Base-by-base conservation (phyloP, 495 filamentous ascomycete species). In the Podospora conica region DNA sequence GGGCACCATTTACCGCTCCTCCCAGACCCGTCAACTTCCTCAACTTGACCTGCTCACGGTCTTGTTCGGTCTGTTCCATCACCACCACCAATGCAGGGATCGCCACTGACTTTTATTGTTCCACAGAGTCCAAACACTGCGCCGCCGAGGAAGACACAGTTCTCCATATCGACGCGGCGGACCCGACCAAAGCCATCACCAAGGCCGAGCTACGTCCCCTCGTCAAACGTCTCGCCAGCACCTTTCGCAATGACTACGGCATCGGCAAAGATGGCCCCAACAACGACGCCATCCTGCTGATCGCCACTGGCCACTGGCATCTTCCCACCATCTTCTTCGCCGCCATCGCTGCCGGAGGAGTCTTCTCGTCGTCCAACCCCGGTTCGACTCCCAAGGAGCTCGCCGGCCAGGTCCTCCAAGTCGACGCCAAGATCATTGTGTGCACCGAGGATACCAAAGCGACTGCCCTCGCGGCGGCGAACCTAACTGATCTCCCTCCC, bases 1-100 rank as follows among this genome's bases (percentile, higher is more conserved):
- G 81, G 96, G 96, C 70, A 91, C 96, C 75, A 91, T 91, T 76
- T 96, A 91, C 85, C 96, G 96, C 83, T 94, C 92, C 12, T 91
- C 91, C 6, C 11, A 69, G 29, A 53, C 33, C 7, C 55, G 67
- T n/a, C 48, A 65, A 33, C 11, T 63, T 8, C 66, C 67, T 3
- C 29, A 65, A 20, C 57, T 66, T 11, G 67, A 69, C 60, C 53
- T 63, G 15, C 53, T 63, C 7, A 55, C 61, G 11, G 9, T 53
- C 40, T 40, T 70, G 15, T 72, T 72, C 24, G 68, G 61, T 70
- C 18, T 25, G n/a, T 8, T n/a, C 9, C 3, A 12, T n/a, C 22
- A 1, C 18, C 23, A 6, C n/a, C 23, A 1, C 61, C 23, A 25
- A 1, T 21, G 5, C 18, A 55, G 8, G 8, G 1, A 28, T 22